Evolutionary conservation across 768 basidiomycete genomes (phyloP).

Genomic region (Trametes elegans): DNA sequence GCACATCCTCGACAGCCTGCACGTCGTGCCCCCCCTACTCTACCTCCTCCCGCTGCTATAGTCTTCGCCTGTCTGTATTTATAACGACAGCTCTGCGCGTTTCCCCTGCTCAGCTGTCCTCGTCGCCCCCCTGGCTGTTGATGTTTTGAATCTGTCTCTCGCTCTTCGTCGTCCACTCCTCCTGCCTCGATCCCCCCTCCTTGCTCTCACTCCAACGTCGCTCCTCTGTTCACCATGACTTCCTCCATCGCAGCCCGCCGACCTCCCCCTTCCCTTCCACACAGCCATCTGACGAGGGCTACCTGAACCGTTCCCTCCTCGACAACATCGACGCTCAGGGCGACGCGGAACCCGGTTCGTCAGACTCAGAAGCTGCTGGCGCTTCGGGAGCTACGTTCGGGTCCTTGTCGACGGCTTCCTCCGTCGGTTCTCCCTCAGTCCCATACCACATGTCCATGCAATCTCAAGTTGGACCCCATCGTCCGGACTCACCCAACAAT

Average conservation of each 20-base stretch:
- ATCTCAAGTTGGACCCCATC: slow-evolving; percentile 40
- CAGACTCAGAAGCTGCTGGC: slow-evolving; percentile 47
- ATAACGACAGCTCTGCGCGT: slow-evolving; percentile 40
- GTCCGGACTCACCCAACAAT: slow-evolving; percentile 52
- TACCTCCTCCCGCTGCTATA: slow-evolving; percentile 32
- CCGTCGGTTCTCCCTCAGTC: slow-evolving; percentile 49
- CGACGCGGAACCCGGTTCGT: slow-evolving; percentile 65
- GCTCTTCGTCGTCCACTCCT: slow-evolving; percentile 18
- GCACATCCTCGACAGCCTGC: slow-evolving; percentile 29
- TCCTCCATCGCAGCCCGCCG: slow-evolving; percentile 33
- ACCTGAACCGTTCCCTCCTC: slow-evolving; percentile 81
- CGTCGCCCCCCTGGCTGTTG: slow-evolving; percentile 39
- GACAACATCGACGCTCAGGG: slow-evolving; percentile 83
- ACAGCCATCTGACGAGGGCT: slow-evolving; percentile 62
- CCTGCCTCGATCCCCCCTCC: slow-evolving; percentile 17
- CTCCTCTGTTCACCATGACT: slow-evolving; percentile 32
- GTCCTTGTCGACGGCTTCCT: slow-evolving; percentile 52
- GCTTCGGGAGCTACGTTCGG: slow-evolving; percentile 44
- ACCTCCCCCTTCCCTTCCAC: slow-evolving; percentile 29
- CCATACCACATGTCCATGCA: slow-evolving; percentile 54
- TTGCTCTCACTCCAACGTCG: slow-evolving; percentile 23
- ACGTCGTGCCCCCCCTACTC: slow-evolving; percentile 30
- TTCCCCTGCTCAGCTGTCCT: slow-evolving; percentile 32
- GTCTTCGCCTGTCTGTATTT: slow-evolving; percentile 40
- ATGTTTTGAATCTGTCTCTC: slow-evolving; percentile 36